Evolutionary conservation across 2,329 filamentous ascomycete genomes (phyloP), one percentile per base, ranked within the genome.

Genomic region (Fusarium incarnatum): DNA sequence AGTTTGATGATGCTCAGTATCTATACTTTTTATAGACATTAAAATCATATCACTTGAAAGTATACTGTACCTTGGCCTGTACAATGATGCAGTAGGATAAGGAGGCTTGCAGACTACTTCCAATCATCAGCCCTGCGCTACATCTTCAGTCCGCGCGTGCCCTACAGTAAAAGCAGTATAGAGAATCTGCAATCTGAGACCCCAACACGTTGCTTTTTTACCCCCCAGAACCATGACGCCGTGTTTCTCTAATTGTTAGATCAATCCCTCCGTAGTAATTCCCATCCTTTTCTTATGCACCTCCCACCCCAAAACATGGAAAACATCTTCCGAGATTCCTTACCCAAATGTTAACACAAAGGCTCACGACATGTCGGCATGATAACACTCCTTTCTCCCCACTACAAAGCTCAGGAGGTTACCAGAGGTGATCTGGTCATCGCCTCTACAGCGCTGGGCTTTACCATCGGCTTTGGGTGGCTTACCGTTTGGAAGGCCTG

Each of bases 401-500:
- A 76, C 46, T 76, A 60, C 57, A 64, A 66, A 15, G 44, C 49
- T 28, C 61, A 73, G 47, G 41, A 54, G 20, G 74, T 75, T 22
- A 76, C 74, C 4, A 46, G 60, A 44, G 44, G 65, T 53, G 73
- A 75, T 44, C 58, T 75, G 22, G 46, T 74, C 41, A 67, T 75
- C 40, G 79, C 79, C 42, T 77, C 74, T 2, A 61, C 78, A 23
- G 81, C 80, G 16, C 77, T 75, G 58, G 81, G 81, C 48, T 82
- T 82, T 68, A 81, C 80, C 23, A 64, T 82, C 13, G 81, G 81
- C 41, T 81, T 82, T 55, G 80, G 81, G 20, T 80, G 79, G 76
- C 74, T 82, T 53, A 80, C 81, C 32, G 69, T 71, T 18, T 81
- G 79, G 77, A 81, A 77, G 20, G 80, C 79, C 12, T 56, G 77